A percentile compares a stretch with the other conserved stretches of the same genome.
Evolutionary conservation across 2,329 filamentous ascomycete genomes (phyloP).

Genomic region (Zasmidium angulare): DNA sequence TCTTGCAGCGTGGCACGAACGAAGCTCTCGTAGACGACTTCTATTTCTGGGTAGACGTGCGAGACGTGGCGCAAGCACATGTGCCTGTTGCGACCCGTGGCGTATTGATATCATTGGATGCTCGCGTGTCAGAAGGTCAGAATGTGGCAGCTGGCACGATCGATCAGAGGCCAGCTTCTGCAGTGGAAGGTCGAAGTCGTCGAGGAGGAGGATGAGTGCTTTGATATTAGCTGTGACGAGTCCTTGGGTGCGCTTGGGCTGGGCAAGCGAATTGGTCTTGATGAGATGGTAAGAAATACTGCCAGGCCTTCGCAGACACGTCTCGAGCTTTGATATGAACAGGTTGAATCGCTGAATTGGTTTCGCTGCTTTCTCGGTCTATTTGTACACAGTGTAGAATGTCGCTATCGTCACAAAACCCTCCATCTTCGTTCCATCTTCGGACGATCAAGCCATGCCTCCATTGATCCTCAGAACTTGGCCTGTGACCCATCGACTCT

Average conservation of each 20-base stretch:
- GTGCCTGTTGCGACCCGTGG: not conserved
- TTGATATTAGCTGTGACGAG: not conserved
- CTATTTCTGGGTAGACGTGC: not conserved
- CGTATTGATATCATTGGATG: not conserved
- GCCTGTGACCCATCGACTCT: conserved; percentile 45
- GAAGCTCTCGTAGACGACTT: not conserved
- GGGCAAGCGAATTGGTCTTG: not conserved
- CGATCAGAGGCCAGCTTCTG: not conserved
- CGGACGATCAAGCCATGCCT: conserved; percentile 11
- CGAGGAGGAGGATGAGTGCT: not conserved
- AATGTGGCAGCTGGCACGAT: not conserved
- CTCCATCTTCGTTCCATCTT: not conserved
- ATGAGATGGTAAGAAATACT: not conserved
- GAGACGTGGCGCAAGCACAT: not conserved
- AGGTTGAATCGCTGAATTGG: no score
- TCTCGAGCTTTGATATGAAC: no score
- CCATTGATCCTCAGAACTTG: conserved; percentile 52
- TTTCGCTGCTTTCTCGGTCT: no score
- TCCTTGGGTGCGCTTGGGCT: not conserved
- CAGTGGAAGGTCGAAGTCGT: not conserved
- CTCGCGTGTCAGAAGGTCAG: not conserved
- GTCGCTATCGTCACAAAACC: no score
- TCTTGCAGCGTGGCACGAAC: not conserved
- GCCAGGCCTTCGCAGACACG: not conserved
- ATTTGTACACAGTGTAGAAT: no score